Conservation (phyloP, 2,329 filamentous ascomycete species). For the Trichophyton verrucosum region DNA sequence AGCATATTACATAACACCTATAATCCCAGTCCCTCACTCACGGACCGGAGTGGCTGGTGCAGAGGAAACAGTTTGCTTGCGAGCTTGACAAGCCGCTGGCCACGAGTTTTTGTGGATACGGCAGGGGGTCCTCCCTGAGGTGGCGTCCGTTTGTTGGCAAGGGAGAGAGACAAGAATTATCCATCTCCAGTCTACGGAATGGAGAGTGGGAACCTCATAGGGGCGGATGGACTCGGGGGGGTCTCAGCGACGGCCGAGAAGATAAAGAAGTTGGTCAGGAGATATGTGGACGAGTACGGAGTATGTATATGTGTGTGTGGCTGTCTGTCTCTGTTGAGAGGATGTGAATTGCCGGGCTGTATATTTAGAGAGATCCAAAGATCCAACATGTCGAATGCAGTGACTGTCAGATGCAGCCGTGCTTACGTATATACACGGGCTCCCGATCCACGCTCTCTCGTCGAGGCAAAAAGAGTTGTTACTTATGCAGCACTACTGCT, state of each 20-base stretch:
- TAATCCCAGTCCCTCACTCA: neutral
- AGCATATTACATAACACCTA: neutral
- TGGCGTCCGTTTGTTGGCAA: slow-evolving; percentile 1
- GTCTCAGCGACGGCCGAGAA: neutral
- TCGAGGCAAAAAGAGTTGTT: no score
- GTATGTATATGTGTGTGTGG: no score
- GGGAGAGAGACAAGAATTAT: neutral
- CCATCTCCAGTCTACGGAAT: neutral
- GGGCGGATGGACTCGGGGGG: neutral
- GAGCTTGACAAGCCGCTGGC: neutral
- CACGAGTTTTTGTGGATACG: neutral
- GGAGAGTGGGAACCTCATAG: neutral
- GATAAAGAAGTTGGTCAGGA: no score
- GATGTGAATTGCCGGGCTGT: neutral
- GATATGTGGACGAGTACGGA: no score
- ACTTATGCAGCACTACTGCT: no score
- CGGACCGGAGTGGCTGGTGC: neutral
- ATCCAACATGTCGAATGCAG: neutral
- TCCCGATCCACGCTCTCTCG: neutral
- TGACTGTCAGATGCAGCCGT: neutral
- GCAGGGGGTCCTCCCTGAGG: neutral
- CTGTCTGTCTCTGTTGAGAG: no score
- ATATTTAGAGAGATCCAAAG: neutral
- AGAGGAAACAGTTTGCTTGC: neutral
- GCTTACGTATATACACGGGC: neutral